phyloP scores from a whole-genome alignment of 805 yeast genomes.

The Kodamaea kakaduensis region DNA sequence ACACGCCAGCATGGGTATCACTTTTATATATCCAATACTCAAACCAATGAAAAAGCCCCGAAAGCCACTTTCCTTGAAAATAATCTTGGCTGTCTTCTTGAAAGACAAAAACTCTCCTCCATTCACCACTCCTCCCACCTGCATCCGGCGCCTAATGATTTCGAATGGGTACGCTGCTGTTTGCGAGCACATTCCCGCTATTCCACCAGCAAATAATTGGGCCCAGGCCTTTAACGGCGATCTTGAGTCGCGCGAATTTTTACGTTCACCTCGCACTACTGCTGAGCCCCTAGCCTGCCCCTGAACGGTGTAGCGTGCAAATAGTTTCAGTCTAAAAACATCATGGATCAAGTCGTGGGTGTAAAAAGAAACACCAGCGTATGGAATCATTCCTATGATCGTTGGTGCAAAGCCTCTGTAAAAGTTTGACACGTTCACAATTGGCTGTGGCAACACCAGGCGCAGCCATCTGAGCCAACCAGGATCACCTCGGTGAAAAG shows the following conservation, averaged over 20 bases:
- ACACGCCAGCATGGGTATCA: conserved; percentile 96
- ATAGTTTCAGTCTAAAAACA: conserved; percentile 57
- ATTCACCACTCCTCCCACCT: conserved; percentile 79
- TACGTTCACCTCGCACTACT: conserved; percentile 16
- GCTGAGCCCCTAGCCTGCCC: conserved; percentile 11
- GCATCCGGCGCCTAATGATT: conserved; percentile 91
- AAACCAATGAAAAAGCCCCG: conserved; percentile 92
- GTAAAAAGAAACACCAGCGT: conserved; percentile 95
- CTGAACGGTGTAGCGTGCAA: conserved; percentile 52
- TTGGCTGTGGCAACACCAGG: conserved; percentile 25
- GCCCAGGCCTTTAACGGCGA: conserved; percentile 85
- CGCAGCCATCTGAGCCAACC: conserved; percentile 35
- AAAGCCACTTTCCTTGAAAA: conserved; percentile 71
- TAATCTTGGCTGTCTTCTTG: conserved; percentile 50
- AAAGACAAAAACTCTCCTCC: conserved; percentile 56
- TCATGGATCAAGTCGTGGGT: conserved; percentile 92
- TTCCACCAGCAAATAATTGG: conserved; percentile 88
- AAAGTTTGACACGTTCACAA: conserved; percentile 57
- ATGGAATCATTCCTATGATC: conserved; percentile 91
- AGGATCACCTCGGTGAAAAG: conserved; percentile 31
- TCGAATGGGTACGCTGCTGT: conserved; percentile 97
- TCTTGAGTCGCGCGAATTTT: conserved; percentile 39
- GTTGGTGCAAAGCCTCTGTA: conserved; percentile 95
- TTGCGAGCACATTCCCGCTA: conserved; percentile 94
- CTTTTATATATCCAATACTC: conserved; percentile 91